These are phyloP conservation scores for Lobosporangium transversale DNA, from an alignment of 192 early-diverging fungal genomes.

Conservation along the genomic window DNA sequence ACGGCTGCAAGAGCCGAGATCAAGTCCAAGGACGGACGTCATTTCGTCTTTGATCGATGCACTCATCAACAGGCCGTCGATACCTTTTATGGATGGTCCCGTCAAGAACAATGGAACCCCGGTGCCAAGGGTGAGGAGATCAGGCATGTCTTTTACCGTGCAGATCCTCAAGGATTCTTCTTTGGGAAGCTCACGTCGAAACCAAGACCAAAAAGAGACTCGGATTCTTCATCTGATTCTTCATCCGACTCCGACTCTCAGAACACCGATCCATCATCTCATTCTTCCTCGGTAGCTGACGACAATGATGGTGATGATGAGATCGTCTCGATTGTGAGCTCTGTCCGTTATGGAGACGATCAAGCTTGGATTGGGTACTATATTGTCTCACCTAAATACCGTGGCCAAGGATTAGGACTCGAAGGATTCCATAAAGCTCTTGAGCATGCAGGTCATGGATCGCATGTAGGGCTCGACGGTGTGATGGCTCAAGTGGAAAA, in stretches of 20 bases:
- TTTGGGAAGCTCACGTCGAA: background rate
- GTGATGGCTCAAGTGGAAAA: slow-evolving; percentile 36
- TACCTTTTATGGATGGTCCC: slow-evolving; percentile 1
- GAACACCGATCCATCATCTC: too few species aligned
- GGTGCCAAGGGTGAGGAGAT: slow-evolving; percentile 8
- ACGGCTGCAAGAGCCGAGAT: background rate
- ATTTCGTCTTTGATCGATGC: slow-evolving; percentile 4
- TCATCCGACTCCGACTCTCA: too few species aligned
- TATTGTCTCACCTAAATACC: slow-evolving; percentile 20
- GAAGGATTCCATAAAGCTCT: slow-evolving; percentile 2
- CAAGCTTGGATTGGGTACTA: slow-evolving; percentile 42
- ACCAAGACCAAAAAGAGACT: too few species aligned
- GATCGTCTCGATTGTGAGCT: slow-evolving; percentile 16
- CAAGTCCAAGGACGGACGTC: too few species aligned
- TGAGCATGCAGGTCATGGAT: background rate
- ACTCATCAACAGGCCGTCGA: slow-evolving; percentile 8
- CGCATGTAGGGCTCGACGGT: slow-evolving; percentile 25
- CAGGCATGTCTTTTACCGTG: slow-evolving; percentile 4
- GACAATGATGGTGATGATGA: slow-evolving; percentile 5
- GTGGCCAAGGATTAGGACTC: slow-evolving; percentile 31
- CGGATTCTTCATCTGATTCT: too few species aligned
- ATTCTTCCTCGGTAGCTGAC: background rate
- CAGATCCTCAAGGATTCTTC: slow-evolving; percentile 25
- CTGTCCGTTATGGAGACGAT: slow-evolving; percentile 30
- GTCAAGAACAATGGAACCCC: slow-evolving; percentile 27